Percentiles rank a stretch among this genome's conserved stretches.
Evolutionary conservation across 805 yeast genomes (phyloP).

Genomic region (Candida ponderosae): DNA sequence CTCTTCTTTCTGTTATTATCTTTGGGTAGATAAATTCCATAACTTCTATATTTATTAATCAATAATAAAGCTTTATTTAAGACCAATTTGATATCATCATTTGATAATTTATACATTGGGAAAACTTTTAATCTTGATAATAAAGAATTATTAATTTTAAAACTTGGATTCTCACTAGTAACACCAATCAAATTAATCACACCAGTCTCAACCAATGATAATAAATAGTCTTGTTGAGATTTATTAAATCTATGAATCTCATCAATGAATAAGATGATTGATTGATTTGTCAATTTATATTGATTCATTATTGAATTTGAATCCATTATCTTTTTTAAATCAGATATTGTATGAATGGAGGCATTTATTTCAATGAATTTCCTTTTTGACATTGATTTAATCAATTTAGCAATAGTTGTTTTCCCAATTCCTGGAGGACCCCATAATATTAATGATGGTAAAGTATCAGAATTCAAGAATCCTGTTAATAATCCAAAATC

Average conservation of each 20-base stretch:
- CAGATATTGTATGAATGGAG: constrained; percentile 60
- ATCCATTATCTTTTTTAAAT: constrained; percentile 55
- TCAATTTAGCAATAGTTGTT: constrained; percentile 70
- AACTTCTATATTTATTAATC: constrained; percentile 51
- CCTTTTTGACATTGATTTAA: constrained; percentile 25
- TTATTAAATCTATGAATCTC: constrained; percentile 87
- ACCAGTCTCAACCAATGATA: constrained; percentile 82
- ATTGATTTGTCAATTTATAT: constrained; percentile 33
- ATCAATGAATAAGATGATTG: constrained; percentile 77
- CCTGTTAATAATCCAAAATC: constrained; percentile 53
- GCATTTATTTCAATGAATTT: constrained; percentile 80
- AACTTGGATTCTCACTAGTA: constrained; percentile 93
- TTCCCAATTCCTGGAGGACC: constrained; percentile 96
- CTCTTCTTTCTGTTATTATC: not conserved
- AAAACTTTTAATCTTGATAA: constrained; percentile 80
- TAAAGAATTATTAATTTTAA: constrained; percentile 73
- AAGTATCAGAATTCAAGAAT: constrained; percentile 48
- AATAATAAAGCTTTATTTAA: constrained; percentile 50
- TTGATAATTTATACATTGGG: constrained; percentile 46
- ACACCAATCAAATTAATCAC: constrained; percentile 83
- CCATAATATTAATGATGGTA: constrained; percentile 86
- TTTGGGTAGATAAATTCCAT: constrained; percentile 36
- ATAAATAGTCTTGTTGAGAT: constrained; percentile 79
- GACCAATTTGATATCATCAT: constrained; percentile 43
- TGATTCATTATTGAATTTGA: constrained; percentile 22